These are phyloP conservation scores for Serendipita sp. DNA, from an alignment of 768 basidiomycete species.

Conservation along the genomic window DNA sequence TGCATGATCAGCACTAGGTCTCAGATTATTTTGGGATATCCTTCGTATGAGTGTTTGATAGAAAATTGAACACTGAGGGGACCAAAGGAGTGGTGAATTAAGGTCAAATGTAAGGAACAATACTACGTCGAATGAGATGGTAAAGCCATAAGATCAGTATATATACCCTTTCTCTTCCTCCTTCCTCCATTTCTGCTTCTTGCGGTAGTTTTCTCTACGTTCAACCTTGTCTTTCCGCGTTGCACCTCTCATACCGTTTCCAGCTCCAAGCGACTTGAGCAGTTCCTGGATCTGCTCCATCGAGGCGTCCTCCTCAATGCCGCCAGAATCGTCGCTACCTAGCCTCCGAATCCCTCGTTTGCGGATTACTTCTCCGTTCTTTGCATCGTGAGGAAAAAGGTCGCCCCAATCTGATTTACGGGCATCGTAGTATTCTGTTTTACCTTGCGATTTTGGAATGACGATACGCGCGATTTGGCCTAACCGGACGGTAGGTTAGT, in stretches of 20 bases:
- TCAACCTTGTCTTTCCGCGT: not conserved
- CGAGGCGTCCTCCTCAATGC: not conserved
- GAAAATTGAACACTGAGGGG: not conserved
- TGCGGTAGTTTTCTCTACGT: not conserved
- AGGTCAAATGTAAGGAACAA: not conserved
- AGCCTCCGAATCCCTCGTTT: not conserved
- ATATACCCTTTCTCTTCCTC: not conserved
- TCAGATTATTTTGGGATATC: not conserved
- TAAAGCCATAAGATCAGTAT: not conserved
- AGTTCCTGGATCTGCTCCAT: not conserved
- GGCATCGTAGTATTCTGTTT: slow-evolving; percentile 87
- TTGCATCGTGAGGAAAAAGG: slow-evolving; percentile 78
- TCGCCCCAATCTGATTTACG: slow-evolving; percentile 92
- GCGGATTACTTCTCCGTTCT: slow-evolving; percentile 57
- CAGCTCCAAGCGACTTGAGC: not conserved
- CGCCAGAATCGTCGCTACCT: not conserved
- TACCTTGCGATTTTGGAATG: slow-evolving; percentile 88
- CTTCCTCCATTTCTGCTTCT: not conserved
- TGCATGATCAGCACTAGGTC: not conserved
- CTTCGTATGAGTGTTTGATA: not conserved
- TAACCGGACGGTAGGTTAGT: slow-evolving; percentile 20
- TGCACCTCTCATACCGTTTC: no score
- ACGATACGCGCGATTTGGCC: slow-evolving; percentile 86
- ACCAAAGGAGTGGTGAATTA: not conserved
- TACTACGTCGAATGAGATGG: not conserved